Base-by-base conservation (phyloP, 768 basidiomycete species). In the Albatrellus ellisii region DNA sequence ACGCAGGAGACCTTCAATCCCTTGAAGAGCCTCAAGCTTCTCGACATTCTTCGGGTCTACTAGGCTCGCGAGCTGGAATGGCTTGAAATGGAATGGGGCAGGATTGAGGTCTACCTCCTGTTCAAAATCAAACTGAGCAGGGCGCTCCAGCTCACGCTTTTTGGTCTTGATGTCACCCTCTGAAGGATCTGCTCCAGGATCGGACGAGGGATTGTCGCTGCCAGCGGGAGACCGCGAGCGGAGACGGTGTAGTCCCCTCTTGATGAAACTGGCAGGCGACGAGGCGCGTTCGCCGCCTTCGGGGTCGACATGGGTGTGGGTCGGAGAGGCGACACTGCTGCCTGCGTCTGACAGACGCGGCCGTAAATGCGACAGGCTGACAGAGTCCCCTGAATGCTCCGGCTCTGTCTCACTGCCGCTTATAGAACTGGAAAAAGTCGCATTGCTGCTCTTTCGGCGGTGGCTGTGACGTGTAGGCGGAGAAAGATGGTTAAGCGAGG, bases 21-120 rank as follows among this genome's bases (percentile, higher is more conserved):
- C 95, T 15, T 90, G 91, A 26, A 94, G 66, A 9, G 59, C 59
- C 14, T 64, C 64, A 25, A 99, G 70, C 11, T 67, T 56, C 2
- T 79, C 70, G 9, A 91, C 48, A 47, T 67, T 79, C 62, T 95
- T 97, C 7, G 91, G 90, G 56, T 98, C 92, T 27, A 98, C 76
- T 41, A 95, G 72, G 46, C 76, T 73, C 1, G 92, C 92, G 12
- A 97, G 77, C 38, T 70, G 64, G 46, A 69, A 73, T 0, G 92
- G 87, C 43, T 76, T 77, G 54, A 79, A 78, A 9, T 54, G 56
- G 59, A 94, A 95, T 0, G 88, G 86, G 1, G 72, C 59, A 1
- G 79, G 73, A 56, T 91, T 72, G 28, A 65, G 62, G 44, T 68
- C 66, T 14, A 60, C 55, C 47, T 72, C 69, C 46, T 68, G 64